Percentiles rank a stretch among this genome's conserved stretches.
Evolutionary conservation across 805 yeast genomes (phyloP).

Genomic region (Naumovozyma castellii): DNA sequence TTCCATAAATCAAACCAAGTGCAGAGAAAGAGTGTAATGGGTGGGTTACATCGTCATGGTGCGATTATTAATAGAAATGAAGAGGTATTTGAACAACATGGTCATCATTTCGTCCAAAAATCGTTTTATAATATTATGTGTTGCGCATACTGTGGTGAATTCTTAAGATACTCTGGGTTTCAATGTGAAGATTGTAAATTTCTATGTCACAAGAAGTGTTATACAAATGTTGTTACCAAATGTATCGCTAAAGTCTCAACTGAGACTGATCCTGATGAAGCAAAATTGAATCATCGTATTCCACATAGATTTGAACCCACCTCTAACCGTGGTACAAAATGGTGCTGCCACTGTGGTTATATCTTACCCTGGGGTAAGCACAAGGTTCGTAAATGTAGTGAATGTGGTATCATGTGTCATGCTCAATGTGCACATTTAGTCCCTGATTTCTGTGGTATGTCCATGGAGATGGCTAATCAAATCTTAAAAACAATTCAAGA

Average conservation of each 20-base stretch:
- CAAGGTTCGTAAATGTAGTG: slow-evolving; percentile 83
- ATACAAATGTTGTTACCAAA: slow-evolving; percentile 69
- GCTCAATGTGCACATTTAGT: slow-evolving; percentile 86
- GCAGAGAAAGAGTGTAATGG: slow-evolving; percentile 38
- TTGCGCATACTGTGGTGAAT: slow-evolving; percentile 96
- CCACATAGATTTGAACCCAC: slow-evolving; percentile 95
- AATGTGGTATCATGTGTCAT: slow-evolving; percentile 93
- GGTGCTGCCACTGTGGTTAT: slow-evolving; percentile 99
- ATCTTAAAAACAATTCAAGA: slow-evolving; percentile 75
- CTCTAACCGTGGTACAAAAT: slow-evolving; percentile 88
- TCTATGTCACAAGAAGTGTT: slow-evolving; percentile 73
- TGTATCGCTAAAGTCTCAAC: slow-evolving; percentile 71
- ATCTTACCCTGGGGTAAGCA: slow-evolving; percentile 91
- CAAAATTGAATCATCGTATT: slow-evolving; percentile 85
- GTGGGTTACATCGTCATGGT: slow-evolving; percentile 88
- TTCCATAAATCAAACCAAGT: slow-evolving; percentile 60
- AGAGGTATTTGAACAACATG: slow-evolving; percentile 88
- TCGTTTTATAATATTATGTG: slow-evolving; percentile 94
- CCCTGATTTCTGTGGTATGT: slow-evolving; percentile 98
- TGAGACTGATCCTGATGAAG: slow-evolving; percentile 61
- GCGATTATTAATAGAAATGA: slow-evolving; percentile 89
- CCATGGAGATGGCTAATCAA: slow-evolving; percentile 92
- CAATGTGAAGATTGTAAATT: slow-evolving; percentile 82
- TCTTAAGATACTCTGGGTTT: slow-evolving; percentile 74
- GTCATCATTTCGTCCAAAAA: slow-evolving; percentile 92